Percentiles rank a stretch among this genome's conserved stretches.
phyloP scores from a whole-genome alignment of 257 asterid genomes.

The Penstemon eatonii region DNA sequence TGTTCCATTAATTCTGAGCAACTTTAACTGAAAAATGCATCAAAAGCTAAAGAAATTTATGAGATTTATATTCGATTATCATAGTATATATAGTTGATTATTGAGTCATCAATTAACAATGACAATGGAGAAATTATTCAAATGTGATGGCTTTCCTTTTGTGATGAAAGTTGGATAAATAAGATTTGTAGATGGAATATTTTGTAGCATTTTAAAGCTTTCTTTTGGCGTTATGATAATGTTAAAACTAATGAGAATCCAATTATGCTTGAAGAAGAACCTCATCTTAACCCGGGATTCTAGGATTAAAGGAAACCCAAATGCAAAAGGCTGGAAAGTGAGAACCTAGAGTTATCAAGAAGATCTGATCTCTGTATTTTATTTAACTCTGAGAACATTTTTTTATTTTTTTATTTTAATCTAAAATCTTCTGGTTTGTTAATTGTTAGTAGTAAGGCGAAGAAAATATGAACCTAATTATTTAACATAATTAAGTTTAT shows the following conservation, averaged over 20 bases:
- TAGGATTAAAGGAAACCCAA: slow-evolving; percentile 30
- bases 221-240: slow-evolving; percentile 29
- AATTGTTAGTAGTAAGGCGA: no score
- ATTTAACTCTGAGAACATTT: no score
- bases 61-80: background rate
- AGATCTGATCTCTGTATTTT: no score
- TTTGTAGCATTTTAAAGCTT: slow-evolving; percentile 13
- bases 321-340: slow-evolving; percentile 21
- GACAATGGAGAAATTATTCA: background rate
- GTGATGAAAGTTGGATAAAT: slow-evolving; percentile 6
- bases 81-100: background rate
- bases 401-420: no score
- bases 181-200: slow-evolving; percentile 31
- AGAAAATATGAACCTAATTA: no score
- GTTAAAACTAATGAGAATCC: slow-evolving; percentile 31
- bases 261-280: slow-evolving; percentile 28
- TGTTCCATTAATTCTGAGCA: slow-evolving; percentile 32
- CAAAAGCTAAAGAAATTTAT: slow-evolving; percentile 20
- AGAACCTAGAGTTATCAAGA: background rate
- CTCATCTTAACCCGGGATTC: slow-evolving; percentile 45
- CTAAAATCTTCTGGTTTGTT: no score
- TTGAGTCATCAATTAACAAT: background rate
- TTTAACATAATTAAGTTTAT: no score
- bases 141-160: background rate
- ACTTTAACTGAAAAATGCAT: slow-evolving; percentile 28